phyloP scores from a whole-genome alignment of 768 basidiomycete species.

The Tricholoma saponaceum region DNA sequence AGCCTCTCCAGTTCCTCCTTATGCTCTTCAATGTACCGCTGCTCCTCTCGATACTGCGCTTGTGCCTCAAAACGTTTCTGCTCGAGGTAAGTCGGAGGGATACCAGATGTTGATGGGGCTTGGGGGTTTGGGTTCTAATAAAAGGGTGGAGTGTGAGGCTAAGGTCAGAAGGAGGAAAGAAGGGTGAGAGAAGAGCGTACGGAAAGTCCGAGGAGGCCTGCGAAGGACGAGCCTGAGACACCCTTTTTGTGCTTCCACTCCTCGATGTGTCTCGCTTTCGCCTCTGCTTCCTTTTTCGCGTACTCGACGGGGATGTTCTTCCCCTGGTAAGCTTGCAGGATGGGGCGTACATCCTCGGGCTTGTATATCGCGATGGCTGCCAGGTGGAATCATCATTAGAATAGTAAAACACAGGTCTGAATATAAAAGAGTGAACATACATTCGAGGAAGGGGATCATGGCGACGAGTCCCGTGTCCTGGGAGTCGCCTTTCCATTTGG shows the following conservation, averaged over 20 bases:
- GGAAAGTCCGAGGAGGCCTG: slow-evolving; percentile 36
- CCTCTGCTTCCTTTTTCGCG: slow-evolving; percentile 81
- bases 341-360: slow-evolving; percentile 81
- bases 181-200: slow-evolving; percentile 15
- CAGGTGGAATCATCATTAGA: not conserved
- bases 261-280: slow-evolving; percentile 70
- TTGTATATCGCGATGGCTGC: slow-evolving; percentile 91
- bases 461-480: slow-evolving; percentile 70
- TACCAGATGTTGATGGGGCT: slow-evolving; percentile 19
- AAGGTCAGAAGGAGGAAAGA: not conserved
- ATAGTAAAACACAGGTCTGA: not conserved
- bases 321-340: slow-evolving; percentile 78
- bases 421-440: slow-evolving; percentile 34
- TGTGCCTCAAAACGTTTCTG: slow-evolving; percentile 50
- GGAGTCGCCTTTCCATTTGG: slow-evolving; percentile 82
- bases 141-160: not conserved
- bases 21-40: slow-evolving; percentile 43
- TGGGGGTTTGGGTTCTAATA: slow-evolving; percentile 8
- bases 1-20: slow-evolving; percentile 41
- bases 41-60: slow-evolving; percentile 43
- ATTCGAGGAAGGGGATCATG: slow-evolving; percentile 98
- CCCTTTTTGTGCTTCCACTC: slow-evolving; percentile 67
- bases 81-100: slow-evolving; percentile 51
- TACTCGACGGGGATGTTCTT: slow-evolving; percentile 90
- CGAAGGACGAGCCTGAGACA: slow-evolving; percentile 30